Percentiles rank a stretch among this genome's conserved stretches.
Evolutionary conservation across 1,284 basidiomycete genomes (phyloP).

Genomic region (Melampsora americana): DNA sequence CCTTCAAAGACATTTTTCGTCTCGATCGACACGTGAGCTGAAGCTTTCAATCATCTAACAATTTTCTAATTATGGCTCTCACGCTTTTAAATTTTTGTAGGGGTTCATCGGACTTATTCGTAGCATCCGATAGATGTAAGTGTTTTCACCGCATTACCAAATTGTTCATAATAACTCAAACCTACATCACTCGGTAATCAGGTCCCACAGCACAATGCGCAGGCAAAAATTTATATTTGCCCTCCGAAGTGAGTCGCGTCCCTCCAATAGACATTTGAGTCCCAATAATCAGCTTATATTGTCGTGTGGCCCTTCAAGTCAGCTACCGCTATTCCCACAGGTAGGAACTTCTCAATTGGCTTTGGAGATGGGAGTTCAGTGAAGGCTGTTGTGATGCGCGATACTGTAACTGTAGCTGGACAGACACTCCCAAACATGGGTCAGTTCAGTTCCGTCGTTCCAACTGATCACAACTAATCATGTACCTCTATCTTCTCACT

Average conservation of each 20-base stretch:
- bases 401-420: conserved; percentile 20
- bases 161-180: neutral
- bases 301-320: conserved; percentile 6
- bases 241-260: conserved; percentile 1
- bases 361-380: conserved; percentile 40
- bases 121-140: conserved; percentile 34
- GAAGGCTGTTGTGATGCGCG: conserved; percentile 17
- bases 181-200: neutral
- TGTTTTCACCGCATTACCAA: neutral
- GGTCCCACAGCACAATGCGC: conserved; percentile 30
- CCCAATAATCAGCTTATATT: too few species aligned
- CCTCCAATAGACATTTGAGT: neutral
- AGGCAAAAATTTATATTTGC: conserved; percentile 27
- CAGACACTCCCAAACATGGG: conserved; percentile 23
- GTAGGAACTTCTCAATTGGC: conserved; percentile 5
- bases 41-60: neutral
- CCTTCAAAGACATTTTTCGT: conserved; percentile 26
- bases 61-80: too few species aligned
- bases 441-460: neutral
- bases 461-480: neutral
- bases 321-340: neutral
- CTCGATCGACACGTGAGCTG: conserved; percentile 38
- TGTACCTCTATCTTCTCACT: neutral
- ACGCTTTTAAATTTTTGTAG: neutral
- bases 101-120: conserved; percentile 37